phyloP scores from a whole-genome alignment of 2,329 filamentous ascomycete genomes.

The Colletotrichum musae region DNA sequence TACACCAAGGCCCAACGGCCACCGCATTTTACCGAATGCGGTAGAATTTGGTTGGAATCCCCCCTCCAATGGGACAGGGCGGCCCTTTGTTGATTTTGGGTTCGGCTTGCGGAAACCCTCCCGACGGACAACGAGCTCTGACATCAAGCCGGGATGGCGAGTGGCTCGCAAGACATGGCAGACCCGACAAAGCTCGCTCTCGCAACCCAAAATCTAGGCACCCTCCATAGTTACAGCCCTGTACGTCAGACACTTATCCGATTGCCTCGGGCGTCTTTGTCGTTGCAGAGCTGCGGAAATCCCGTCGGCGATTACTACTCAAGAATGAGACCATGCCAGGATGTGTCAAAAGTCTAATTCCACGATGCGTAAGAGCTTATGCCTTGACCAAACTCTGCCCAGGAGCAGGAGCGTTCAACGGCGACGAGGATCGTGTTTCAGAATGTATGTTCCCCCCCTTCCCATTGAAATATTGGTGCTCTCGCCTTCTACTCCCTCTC shows the following conservation, averaged over 20 bases:
- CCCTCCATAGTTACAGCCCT: not conserved
- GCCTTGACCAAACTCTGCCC: constrained; percentile 19
- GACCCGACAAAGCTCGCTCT: not conserved
- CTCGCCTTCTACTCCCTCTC: not conserved
- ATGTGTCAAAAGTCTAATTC: not conserved
- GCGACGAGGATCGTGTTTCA: not conserved
- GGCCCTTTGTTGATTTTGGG: not conserved
- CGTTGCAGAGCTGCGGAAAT: too few species aligned
- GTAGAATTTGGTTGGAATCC: not conserved
- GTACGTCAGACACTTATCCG: not conserved
- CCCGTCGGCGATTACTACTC: too few species aligned
- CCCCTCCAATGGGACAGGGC: constrained; percentile 1
- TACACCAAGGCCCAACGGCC: not conserved
- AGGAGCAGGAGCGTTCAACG: not conserved
- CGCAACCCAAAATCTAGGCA: not conserved
- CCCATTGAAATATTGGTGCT: not conserved
- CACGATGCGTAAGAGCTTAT: not conserved
- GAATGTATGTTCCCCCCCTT: not conserved
- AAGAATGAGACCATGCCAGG: not conserved
- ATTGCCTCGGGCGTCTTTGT: too few species aligned
- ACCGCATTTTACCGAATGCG: not conserved
- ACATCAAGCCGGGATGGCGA: not conserved
- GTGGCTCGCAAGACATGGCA: not conserved
- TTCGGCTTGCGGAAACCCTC: not conserved
- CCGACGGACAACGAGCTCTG: constrained; percentile 5